A percentile compares a stretch with the other conserved stretches of the same genome.
Evolutionary conservation across 2,329 filamentous ascomycete genomes (phyloP).

Genomic region (Paracamarosporium sp.): DNA sequence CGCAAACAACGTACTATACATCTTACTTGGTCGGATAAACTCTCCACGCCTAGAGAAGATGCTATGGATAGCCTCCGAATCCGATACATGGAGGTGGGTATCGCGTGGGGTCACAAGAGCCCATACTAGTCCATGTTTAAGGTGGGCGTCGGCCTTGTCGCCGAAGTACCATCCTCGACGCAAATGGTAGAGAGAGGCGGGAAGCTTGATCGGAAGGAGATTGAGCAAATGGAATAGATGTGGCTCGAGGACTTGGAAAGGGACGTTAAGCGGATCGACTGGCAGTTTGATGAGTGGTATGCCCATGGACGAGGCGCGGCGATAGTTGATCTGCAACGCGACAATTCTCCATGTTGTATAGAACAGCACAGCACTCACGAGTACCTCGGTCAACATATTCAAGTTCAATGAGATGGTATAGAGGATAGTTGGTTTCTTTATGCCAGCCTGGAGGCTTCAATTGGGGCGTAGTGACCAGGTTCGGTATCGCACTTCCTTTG

Average conservation of each 20-base stretch:
- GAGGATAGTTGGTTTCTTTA: too few species aligned
- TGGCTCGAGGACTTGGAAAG: slow-evolving; percentile 18
- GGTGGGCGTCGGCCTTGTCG: slow-evolving; percentile 21
- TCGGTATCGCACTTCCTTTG: too few species aligned
- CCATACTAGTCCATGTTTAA: slow-evolving; percentile 17
- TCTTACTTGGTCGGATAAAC: slow-evolving; percentile 19
- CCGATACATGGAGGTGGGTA: slow-evolving; percentile 18
- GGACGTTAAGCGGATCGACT: slow-evolving; percentile 17
- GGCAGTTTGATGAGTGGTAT: slow-evolving; percentile 19
- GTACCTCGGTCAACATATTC: too few species aligned
- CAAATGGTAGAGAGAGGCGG: slow-evolving; percentile 13
- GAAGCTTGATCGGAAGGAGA: slow-evolving; percentile 8
- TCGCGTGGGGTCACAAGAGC: slow-evolving; percentile 18
- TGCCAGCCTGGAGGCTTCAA: too few species aligned
- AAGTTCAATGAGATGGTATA: too few species aligned
- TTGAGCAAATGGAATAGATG: slow-evolving; percentile 17
- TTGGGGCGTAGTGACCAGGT: too few species aligned
- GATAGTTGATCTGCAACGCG: slow-evolving; percentile 7
- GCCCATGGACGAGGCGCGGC: slow-evolving; percentile 15
- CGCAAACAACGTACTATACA: slow-evolving; percentile 17
- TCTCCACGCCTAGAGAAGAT: slow-evolving; percentile 17
- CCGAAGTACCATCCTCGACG: slow-evolving; percentile 25
- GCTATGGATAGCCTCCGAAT: slow-evolving; percentile 19
- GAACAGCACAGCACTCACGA: too few species aligned
- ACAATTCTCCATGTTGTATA: slow-evolving; percentile 16